Evolutionary conservation across 2,329 filamentous ascomycete genomes (phyloP).

Genomic region (Colletotrichum costaricense): DNA sequence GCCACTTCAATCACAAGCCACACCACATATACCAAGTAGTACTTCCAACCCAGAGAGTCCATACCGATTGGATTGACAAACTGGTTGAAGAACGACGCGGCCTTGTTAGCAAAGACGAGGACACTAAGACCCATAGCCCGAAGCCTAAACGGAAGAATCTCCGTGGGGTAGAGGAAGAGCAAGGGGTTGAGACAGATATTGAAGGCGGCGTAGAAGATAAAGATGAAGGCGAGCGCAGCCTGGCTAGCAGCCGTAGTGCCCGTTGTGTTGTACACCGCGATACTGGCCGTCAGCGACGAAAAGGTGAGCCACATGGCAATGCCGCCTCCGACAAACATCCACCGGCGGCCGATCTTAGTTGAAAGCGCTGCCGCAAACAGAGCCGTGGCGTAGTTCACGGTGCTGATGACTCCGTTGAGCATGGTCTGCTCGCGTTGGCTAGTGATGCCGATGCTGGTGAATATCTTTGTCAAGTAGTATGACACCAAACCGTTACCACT

Average conservation of each 20-base stretch:
- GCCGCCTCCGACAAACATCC: constrained; percentile 45
- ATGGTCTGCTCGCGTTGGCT: constrained; percentile 48
- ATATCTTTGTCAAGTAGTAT: constrained; percentile 51
- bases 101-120: neutral
- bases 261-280: constrained; percentile 19
- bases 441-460: constrained; percentile 44
- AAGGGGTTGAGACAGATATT: neutral
- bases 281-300: constrained; percentile 14
- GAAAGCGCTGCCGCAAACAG: constrained; percentile 3
- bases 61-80: neutral
- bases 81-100: neutral
- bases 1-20: too few relatives aligned
- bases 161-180: neutral
- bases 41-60: too few relatives aligned
- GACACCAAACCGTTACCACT: constrained; percentile 47
- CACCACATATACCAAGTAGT: too few relatives aligned
- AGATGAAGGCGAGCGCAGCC: neutral
- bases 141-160: neutral
- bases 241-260: neutral
- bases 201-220: neutral
- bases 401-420: constrained; percentile 48
- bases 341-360: constrained; percentile 1
- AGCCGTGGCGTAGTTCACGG: constrained; percentile 6
- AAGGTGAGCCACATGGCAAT: constrained; percentile 39
- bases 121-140: neutral